A percentile compares a stretch with the other conserved stretches of the same genome.
Evolutionary conservation across 2,329 filamentous ascomycete genomes (phyloP).

Genomic region (Beauveria australis): DNA sequence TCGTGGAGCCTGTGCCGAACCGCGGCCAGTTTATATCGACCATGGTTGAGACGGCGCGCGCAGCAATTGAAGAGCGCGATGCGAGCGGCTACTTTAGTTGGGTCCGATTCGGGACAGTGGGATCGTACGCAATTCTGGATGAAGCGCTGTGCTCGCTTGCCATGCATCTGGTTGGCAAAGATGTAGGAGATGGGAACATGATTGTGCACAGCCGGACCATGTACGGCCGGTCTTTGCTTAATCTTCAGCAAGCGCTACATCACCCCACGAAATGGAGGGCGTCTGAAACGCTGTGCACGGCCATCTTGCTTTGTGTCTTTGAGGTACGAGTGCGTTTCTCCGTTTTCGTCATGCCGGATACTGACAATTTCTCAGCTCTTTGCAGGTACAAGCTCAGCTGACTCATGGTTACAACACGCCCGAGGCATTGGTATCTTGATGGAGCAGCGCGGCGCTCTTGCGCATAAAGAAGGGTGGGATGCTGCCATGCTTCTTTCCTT

Average conservation of each 20-base stretch:
- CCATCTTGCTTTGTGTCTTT: constrained; percentile 31
- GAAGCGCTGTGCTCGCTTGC: constrained; percentile 29
- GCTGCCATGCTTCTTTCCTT: constrained; percentile 30
- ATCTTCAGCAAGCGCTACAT: constrained; percentile 27
- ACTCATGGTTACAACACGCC: constrained; percentile 32
- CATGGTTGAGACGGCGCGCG: constrained; percentile 20
- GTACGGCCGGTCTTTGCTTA: constrained; percentile 29
- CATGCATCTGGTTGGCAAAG: constrained; percentile 31
- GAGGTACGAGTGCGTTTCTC: constrained; percentile 24
- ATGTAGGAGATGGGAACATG: constrained; percentile 20
- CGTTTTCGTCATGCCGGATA: not conserved
- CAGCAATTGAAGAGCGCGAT: constrained; percentile 15
- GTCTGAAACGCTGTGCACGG: constrained; percentile 33
- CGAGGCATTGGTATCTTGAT: constrained; percentile 30
- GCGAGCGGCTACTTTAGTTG: constrained; percentile 20
- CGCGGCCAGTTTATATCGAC: constrained; percentile 25
- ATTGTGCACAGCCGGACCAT: constrained; percentile 27
- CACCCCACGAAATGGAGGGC: constrained; percentile 31
- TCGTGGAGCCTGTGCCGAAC: constrained; percentile 14
- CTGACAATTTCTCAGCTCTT: constrained; percentile 26
- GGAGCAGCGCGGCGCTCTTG: constrained; percentile 29
- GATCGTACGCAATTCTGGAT: constrained; percentile 28
- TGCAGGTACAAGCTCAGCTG: constrained; percentile 28
- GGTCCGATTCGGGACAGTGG: constrained; percentile 22
- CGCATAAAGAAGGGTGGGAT: constrained; percentile 27